Evolutionary conservation across 164 flowering plant genomes (phyloP).

Genomic region (Nymphaea thermarum): DNA sequence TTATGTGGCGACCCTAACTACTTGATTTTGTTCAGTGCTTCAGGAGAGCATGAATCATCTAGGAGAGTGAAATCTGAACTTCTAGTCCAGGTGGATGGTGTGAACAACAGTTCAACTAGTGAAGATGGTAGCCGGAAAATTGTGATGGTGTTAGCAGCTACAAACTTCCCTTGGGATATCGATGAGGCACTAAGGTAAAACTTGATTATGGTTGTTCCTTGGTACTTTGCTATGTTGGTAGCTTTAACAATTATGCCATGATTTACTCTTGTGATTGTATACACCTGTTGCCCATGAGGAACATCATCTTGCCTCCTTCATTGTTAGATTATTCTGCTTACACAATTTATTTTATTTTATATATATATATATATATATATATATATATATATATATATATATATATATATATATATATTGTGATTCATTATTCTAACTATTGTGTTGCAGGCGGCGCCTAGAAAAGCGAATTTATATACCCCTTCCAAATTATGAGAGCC

Average conservation of each 20-base stretch:
- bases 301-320: no score
- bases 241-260: no score
- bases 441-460: constrained; percentile 74
- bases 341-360: neutral
- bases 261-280: no score
- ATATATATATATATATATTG: no score
- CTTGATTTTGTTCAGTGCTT: constrained; percentile 47
- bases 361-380: no score
- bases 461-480: constrained; percentile 97
- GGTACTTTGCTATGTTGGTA: no score
- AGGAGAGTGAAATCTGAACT: constrained; percentile 99
- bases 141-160: constrained; percentile 99
- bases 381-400: no score
- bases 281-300: no score
- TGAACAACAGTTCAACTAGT: constrained; percentile 61
- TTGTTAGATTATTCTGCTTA: neutral
- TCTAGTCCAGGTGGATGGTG: constrained; percentile 98
- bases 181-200: constrained; percentile 94
- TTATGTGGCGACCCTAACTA: neutral
- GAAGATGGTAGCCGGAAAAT: constrained; percentile 94
- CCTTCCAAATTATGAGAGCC: constrained; percentile 90
- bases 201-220: neutral
- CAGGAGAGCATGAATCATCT: constrained; percentile 99
- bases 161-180: constrained; percentile 99
- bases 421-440: neutral